Evolutionary conservation across 2,329 filamentous ascomycete genomes (phyloP), one percentile per base, ranked within the genome.

Genomic region (Colletotrichum falcatum): DNA sequence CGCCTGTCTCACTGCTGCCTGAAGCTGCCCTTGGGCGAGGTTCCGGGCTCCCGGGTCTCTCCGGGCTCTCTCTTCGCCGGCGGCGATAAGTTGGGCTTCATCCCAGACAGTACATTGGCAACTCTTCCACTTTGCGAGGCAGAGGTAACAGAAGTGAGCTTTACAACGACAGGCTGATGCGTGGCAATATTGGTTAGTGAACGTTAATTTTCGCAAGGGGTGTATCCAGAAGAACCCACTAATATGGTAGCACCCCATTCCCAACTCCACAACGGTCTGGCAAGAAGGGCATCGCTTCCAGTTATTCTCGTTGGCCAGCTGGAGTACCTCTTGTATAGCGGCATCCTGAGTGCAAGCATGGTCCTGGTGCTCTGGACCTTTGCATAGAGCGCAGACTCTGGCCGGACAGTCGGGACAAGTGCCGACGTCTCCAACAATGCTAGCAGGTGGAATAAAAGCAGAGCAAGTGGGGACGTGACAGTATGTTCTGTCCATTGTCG

Each of bases 221-320:
- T 3, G 7, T 14, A 37, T 54, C 26, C 54, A 12, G 53, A 56
- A 26, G 26, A 6, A 83, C 85, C 75, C 73, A 89, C 88, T 87
- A 3, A 90, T 90, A 62, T 90, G 88, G 61, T 86, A 81, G 72
- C 88, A 90, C 1, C 88, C 88, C 0, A 44, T n/a, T 0, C 75
- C 46, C 0, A 88, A 77, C 76, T 89, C 86, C 0, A 90, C 80
- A 14, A 90, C 46, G 0, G 78, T 70, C 2, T 72, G 73, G 72
- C 88, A 90, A 20, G 49, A 53, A 18, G 28, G 26, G 49, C 49
- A 53, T 12, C 16, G 49, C 28, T 53, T 53, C 26, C 49, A 53
- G 28, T 53, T 53, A 8, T 53, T 53, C 16, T 30, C 49, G 1
- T 5, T 20, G 18, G 49, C 26, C 28, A 53, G 26, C 49, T 33